Conservation (phyloP, 192 early-diverging fungal genomes). For the Coemansia sp. region DNA sequence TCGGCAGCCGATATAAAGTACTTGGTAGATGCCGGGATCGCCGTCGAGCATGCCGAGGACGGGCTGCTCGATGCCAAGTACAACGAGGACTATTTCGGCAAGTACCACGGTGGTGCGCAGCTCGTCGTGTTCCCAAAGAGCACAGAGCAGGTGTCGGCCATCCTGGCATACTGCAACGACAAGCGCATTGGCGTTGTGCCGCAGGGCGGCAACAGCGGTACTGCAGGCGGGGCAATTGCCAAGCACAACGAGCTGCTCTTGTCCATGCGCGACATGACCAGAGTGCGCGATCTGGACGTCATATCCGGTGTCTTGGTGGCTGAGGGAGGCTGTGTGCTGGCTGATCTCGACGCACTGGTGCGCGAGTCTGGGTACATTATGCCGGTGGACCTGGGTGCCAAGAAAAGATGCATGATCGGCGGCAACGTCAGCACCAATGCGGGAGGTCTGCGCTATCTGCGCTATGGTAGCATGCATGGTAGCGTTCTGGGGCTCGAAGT, state of each 20-base stretch:
- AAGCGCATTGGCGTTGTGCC: constrained; percentile 81
- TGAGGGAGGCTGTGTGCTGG: constrained; percentile 89
- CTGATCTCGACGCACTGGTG: constrained; percentile 79
- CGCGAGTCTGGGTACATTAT: constrained; percentile 81
- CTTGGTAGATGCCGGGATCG: constrained; percentile 23
- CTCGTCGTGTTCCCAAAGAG: constrained; percentile 79
- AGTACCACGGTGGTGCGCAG: constrained; percentile 78
- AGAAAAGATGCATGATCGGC: constrained; percentile 91
- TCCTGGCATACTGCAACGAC: constrained; percentile 84
- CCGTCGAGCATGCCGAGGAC: constrained; percentile 7
- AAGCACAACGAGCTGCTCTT: constrained; percentile 91
- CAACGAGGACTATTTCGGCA: constrained; percentile 85
- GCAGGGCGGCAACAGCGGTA: constrained; percentile 96
- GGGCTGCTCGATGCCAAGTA: constrained; percentile 19
- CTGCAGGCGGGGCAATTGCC: constrained; percentile 89
- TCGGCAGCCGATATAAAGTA: constrained; percentile 22
- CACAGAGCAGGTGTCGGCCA: constrained; percentile 75
- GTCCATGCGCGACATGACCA: constrained; percentile 71
- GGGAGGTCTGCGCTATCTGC: constrained; percentile 88
- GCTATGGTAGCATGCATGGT: constrained; percentile 95
- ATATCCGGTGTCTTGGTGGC: constrained; percentile 80
- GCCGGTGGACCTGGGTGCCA: constrained; percentile 87
- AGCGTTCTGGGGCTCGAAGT: constrained; percentile 92
- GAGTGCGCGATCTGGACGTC: constrained; percentile 65
- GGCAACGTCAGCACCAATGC: constrained; percentile 98